These are phyloP conservation scores for Ammopiptanthus mongolicus DNA, from an alignment of 306 rosid genomes.

Conservation along the genomic window DNA sequence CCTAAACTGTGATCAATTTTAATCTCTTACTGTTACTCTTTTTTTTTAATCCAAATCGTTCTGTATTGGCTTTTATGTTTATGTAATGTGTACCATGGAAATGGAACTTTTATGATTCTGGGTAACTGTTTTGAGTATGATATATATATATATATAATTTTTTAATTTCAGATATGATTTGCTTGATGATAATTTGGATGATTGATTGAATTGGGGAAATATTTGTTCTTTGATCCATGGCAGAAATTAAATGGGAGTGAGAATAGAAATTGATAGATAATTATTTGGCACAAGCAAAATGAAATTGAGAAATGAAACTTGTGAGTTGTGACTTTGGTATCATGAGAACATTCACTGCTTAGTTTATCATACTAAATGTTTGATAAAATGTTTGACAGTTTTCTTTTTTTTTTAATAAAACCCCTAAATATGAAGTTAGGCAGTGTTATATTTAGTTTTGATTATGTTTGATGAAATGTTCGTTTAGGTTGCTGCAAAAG, in stretches of 20 bases:
- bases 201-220: not conserved
- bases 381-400: not conserved
- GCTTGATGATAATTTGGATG: not conserved
- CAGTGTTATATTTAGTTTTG: not conserved
- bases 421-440: not conserved
- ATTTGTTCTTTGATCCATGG: not conserved
- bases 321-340: not conserved
- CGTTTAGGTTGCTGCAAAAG: not conserved
- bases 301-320: conserved; percentile 4
- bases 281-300: not conserved
- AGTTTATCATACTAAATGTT: not conserved
- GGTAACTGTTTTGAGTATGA: not conserved
- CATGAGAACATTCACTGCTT: not conserved
- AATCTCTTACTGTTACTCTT: not conserved
- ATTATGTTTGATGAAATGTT: conserved; percentile 25
- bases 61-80: conserved; percentile 14
- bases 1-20: not conserved
- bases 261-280: not conserved
- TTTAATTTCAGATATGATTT: not conserved
- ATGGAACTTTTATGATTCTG: not conserved
- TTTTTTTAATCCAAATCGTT: not conserved
- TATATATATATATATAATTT: no score
- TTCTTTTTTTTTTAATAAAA: not conserved
- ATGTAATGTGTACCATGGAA: conserved; percentile 3
- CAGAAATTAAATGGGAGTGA: not conserved